These are phyloP conservation scores for Tylopilus felleus DNA, from an alignment of 768 basidiomycete genomes.

Conservation along the genomic window DNA sequence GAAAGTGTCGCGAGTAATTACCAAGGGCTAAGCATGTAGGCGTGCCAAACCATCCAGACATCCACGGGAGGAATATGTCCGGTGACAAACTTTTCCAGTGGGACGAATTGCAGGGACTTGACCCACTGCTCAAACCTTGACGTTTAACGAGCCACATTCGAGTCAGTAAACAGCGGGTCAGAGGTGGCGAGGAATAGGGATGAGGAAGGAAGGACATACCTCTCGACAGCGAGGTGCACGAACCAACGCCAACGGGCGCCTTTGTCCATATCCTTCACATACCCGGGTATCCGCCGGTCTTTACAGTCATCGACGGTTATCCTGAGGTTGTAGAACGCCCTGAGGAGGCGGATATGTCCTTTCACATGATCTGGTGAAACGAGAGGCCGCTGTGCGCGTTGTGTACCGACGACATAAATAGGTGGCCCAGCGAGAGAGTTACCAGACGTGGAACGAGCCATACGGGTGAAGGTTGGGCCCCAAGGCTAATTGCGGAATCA, in stretches of 20 bases:
- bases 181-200: background rate
- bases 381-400: slow-evolving; percentile 20
- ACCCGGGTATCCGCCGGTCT: slow-evolving; percentile 27
- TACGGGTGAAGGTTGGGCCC: background rate
- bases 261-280: slow-evolving; percentile 23
- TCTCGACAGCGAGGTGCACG: slow-evolving; percentile 36
- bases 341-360: slow-evolving; percentile 34
- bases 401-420: slow-evolving; percentile 21
- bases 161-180: background rate
- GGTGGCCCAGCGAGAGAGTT: background rate
- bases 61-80: slow-evolving; percentile 35
- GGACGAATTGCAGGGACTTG: slow-evolving; percentile 19
- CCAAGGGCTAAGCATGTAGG: slow-evolving; percentile 39
- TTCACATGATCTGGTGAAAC: slow-evolving; percentile 33
- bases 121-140: slow-evolving; percentile 38
- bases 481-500: background rate
- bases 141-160: background rate
- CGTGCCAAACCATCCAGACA: slow-evolving; percentile 44
- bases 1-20: slow-evolving; percentile 3
- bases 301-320: slow-evolving; percentile 27
- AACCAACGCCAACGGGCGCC: slow-evolving; percentile 40
- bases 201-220: slow-evolving; percentile 20
- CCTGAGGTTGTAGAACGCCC: slow-evolving; percentile 31
- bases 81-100: slow-evolving; percentile 26
- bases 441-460: slow-evolving; percentile 1